phyloP scores from a whole-genome alignment of 495 filamentous ascomycete genomes.

The Articulospora tetracladia region DNA sequence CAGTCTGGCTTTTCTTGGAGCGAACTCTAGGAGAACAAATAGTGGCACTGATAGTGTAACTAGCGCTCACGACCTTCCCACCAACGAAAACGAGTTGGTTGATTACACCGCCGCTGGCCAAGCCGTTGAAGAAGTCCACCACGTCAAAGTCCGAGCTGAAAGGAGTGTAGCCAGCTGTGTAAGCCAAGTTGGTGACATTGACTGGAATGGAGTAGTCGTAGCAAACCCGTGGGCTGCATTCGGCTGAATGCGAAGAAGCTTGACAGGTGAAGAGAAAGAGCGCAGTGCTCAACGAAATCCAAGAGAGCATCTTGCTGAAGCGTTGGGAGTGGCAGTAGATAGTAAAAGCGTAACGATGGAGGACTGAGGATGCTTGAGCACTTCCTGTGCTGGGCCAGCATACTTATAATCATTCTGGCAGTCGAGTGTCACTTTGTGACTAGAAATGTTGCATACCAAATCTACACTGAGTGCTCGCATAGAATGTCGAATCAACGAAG shows the following conservation, averaged over 20 bases:
- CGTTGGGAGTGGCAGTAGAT: background rate
- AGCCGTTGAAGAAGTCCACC: background rate
- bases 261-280: background rate
- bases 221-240: background rate
- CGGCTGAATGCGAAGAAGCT: background rate
- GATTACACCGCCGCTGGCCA: background rate
- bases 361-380: background rate
- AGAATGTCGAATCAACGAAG: no score
- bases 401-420: no score
- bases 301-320: background rate
- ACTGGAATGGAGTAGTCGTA: slow-evolving; percentile 5
- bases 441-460: no score
- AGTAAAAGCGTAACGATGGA: background rate
- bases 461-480: no score
- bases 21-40: slow-evolving; percentile 1
- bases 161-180: background rate
- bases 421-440: no score
- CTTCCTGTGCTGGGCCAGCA: no score
- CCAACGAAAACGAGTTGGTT: background rate
- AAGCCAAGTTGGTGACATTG: background rate
- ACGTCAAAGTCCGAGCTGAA: slow-evolving; percentile 6
- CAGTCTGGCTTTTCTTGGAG: background rate
- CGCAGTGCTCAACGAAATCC: background rate
- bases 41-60: slow-evolving; percentile 2
- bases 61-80: background rate